Evolutionary conservation across 208 protist species (phyloP).

Genomic region (Acanthamoeba quina): DNA sequence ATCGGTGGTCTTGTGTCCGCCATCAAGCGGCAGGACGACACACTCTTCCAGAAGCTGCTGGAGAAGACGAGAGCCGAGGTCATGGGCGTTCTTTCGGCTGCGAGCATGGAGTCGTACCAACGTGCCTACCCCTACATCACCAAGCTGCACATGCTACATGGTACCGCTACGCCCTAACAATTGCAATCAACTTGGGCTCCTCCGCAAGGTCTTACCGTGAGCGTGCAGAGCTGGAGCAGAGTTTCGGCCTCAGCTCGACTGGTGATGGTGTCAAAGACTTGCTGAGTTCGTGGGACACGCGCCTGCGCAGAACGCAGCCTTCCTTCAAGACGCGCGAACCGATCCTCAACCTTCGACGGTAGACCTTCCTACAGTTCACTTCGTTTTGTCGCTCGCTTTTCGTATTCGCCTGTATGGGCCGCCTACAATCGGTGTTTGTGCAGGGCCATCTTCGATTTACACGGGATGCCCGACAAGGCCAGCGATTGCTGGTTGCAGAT

Average conservation of each 20-base stretch:
- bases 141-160: conserved; percentile 89
- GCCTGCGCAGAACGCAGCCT: conserved; percentile 79
- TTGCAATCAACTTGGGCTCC: background rate
- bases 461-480: conserved; percentile 55
- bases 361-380: background rate
- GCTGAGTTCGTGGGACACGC: conserved; percentile 72
- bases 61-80: conserved; percentile 54
- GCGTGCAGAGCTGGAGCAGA: conserved; percentile 32
- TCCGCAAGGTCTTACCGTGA: background rate
- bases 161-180: conserved; percentile 37
- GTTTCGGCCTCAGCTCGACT: background rate
- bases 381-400: conserved; percentile 45
- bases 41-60: conserved; percentile 70
- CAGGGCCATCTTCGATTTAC: conserved; percentile 58
- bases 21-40: conserved; percentile 47
- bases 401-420: background rate
- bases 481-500: conserved; percentile 87
- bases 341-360: conserved; percentile 79
- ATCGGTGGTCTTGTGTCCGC: conserved; percentile 73
- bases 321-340: conserved; percentile 80
- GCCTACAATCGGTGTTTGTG: background rate
- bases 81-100: conserved; percentile 83
- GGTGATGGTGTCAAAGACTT: background rate
- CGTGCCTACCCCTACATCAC: conserved; percentile 87
- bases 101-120: conserved; percentile 87